A percentile compares a stretch with the other conserved stretches of the same genome.
phyloP scores from a whole-genome alignment of 352 stramenopile genomes.

The Pythium vanterpoolii region DNA sequence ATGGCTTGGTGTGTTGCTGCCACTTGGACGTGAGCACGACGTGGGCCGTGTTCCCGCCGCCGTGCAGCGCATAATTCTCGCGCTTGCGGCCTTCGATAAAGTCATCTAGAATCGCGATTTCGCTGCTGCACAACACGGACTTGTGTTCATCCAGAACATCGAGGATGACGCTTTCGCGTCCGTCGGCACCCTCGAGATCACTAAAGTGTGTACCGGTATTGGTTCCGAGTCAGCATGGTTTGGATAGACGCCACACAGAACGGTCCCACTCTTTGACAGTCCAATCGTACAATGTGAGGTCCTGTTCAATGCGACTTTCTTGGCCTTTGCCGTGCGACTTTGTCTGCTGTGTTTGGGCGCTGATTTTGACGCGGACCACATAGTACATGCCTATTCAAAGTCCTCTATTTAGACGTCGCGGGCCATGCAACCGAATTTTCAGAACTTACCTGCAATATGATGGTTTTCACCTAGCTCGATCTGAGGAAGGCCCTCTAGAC shows the following conservation, averaged over 20 bases:
- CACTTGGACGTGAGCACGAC: conserved; percentile 16
- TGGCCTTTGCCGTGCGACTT: conserved; percentile 16
- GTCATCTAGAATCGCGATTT: conserved; percentile 5
- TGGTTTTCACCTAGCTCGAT: conserved; percentile 18
- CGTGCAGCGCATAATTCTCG: conserved; percentile 3
- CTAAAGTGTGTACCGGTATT: too few species aligned
- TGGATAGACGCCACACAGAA: conserved; percentile 1
- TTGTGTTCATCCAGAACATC: conserved; percentile 15
- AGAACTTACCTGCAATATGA: conserved; percentile 5
- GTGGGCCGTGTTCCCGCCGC: conserved; percentile 6
- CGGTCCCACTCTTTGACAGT: too few species aligned
- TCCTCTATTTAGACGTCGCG: too few species aligned
- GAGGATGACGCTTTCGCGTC: conserved; percentile 21
- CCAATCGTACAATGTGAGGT: conserved; percentile 22
- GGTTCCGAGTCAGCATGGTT: too few species aligned
- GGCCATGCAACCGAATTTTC: background rate
- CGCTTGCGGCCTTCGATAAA: conserved; percentile 21
- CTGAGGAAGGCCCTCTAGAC: conserved; percentile 7
- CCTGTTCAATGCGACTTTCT: conserved; percentile 14
- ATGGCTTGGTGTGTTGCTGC: conserved; percentile 4
- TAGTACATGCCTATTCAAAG: conserved; percentile 26
- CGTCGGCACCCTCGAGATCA: conserved; percentile 3
- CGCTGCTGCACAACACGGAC: conserved; percentile 9
- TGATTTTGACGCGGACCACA: conserved; percentile 11
- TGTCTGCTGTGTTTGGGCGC: conserved; percentile 4